Percentiles rank a stretch among this genome's conserved stretches.
Conservation (phyloP, 805 yeast genomes). For the Lachancea fermentati region DNA sequence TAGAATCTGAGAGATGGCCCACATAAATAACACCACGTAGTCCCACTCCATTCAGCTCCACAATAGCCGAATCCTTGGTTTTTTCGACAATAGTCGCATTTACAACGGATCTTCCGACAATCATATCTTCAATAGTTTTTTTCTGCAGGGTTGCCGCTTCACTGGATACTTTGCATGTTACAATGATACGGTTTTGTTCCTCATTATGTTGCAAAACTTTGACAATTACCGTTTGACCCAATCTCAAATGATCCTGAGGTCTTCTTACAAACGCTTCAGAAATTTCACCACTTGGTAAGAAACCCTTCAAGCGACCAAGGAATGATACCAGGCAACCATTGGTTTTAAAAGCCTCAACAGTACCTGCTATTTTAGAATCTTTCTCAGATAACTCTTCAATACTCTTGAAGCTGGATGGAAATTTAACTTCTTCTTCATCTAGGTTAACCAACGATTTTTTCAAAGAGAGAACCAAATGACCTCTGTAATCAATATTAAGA, state of each 20-base stretch:
- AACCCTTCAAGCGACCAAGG: conserved; percentile 73
- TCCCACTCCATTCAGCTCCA: conserved; percentile 47
- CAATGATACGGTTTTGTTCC: conserved; percentile 51
- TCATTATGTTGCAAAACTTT: conserved; percentile 54
- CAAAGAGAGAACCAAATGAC: conserved; percentile 58
- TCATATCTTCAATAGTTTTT: conserved; percentile 41
- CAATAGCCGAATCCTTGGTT: conserved; percentile 63
- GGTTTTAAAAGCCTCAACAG: conserved; percentile 64
- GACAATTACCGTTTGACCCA: conserved; percentile 81
- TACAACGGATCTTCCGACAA: conserved; percentile 58
- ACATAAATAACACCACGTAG: conserved; percentile 66
- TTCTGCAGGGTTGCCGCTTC: conserved; percentile 44
- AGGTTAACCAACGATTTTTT: conserved; percentile 75
- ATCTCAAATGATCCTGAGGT: conserved; percentile 69
- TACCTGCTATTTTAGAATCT: conserved; percentile 57
- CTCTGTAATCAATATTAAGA: conserved; percentile 42
- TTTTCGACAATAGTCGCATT: conserved; percentile 63
- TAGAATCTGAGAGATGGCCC: conserved; percentile 75
- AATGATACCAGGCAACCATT: conserved; percentile 81
- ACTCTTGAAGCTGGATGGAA: conserved; percentile 42
- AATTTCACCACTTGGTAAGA: conserved; percentile 80
- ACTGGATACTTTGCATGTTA: conserved; percentile 66
- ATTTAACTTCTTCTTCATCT: conserved; percentile 31
- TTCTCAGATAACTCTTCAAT: conserved; percentile 38
- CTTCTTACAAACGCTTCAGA: conserved; percentile 79